Percentiles rank a stretch among this genome's conserved stretches.
These are phyloP conservation scores for Saccharomyces hybrid DNA, from an alignment of 1,139 yeast genomes.

Conservation along the genomic window DNA sequence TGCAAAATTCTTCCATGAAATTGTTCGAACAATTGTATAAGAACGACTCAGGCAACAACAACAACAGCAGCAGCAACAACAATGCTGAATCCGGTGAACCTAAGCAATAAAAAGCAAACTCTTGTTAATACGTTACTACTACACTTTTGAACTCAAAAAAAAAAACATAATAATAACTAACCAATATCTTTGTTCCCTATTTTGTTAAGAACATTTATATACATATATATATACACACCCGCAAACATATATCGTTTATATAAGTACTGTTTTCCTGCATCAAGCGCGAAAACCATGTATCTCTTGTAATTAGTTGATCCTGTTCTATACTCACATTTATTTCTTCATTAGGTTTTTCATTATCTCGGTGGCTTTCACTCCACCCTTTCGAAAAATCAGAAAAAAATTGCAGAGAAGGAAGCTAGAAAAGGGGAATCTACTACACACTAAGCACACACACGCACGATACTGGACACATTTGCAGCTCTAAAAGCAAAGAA, in stretches of 20 bases:
- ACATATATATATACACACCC: not conserved
- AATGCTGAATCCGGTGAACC: conserved; percentile 25
- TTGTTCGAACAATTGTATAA: conserved; percentile 95
- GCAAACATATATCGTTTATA: not conserved
- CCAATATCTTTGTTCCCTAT: not conserved
- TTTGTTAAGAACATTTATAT: not conserved
- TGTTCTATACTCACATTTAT: not conserved
- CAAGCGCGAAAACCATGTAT: not conserved
- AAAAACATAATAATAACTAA: conserved; percentile 3
- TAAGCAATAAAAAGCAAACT: conserved; percentile 18
- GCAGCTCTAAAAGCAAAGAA: not conserved
- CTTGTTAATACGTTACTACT: not conserved
- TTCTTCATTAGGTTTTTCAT: too few species aligned
- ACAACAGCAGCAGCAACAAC: conserved; percentile 40
- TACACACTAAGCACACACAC: not conserved
- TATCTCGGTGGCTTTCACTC: not conserved
- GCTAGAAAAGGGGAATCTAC: not conserved
- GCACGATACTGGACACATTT: not conserved
- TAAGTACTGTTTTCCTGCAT: not conserved
- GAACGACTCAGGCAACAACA: conserved; percentile 42
- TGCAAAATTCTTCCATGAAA: conserved; percentile 86
- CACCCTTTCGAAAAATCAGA: not conserved
- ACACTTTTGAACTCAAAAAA: not conserved
- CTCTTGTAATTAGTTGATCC: conserved; percentile 1
- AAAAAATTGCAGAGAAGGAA: not conserved